These are phyloP conservation scores for Alternaria infectoria DNA, from an alignment of 2,329 filamentous ascomycete genomes.

Conservation along the genomic window DNA sequence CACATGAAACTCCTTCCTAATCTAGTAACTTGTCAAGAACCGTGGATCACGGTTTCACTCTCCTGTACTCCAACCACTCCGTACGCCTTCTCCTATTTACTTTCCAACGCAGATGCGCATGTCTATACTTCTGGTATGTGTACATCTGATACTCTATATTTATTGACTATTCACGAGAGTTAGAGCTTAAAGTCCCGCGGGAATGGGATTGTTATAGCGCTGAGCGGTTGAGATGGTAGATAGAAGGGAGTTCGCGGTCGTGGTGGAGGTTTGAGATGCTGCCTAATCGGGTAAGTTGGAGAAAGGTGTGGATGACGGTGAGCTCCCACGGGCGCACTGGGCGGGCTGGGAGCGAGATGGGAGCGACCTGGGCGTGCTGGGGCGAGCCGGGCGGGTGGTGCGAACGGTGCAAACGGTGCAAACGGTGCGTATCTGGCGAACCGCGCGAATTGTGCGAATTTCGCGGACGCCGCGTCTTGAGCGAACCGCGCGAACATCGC, in stretches of 20 bases:
- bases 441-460: background rate
- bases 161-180: background rate
- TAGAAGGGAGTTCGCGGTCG: background rate
- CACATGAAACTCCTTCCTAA: background rate
- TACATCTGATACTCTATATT: background rate
- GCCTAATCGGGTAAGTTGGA: background rate
- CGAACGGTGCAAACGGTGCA: background rate
- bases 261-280: background rate
- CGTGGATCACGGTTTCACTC: background rate
- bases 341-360: background rate
- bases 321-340: background rate
- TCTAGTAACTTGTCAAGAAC: background rate
- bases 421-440: background rate
- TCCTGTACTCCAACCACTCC: background rate
- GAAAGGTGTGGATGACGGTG: background rate
- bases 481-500: background rate
- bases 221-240: background rate
- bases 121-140: background rate
- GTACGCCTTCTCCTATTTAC: background rate
- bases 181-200: fast-evolving
- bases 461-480: background rate
- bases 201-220: background rate
- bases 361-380: background rate
- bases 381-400: too few species aligned
- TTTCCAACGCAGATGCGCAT: background rate